These are phyloP conservation scores for Arthrinium phaeospermum DNA, from an alignment of 2,329 filamentous ascomycete species.

Conservation along the genomic window DNA sequence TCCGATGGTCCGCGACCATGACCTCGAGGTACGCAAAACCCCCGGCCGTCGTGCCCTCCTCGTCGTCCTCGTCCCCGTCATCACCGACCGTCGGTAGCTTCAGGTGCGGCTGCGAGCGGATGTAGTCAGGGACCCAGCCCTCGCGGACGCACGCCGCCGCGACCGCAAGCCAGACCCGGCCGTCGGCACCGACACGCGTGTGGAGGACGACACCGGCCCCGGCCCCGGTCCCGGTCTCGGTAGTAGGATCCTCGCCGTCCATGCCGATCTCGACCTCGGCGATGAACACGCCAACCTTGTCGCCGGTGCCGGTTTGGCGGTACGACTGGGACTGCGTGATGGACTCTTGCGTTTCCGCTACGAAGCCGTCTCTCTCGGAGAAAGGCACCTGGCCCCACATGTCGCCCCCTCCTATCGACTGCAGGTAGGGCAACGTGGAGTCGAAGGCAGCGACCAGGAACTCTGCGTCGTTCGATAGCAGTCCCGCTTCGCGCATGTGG, in stretches of 20 bases:
- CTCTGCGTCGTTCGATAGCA: constrained; percentile 32
- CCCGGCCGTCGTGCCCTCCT: constrained; percentile 2
- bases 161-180: constrained; percentile 19
- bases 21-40: constrained; percentile 28
- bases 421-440: constrained; percentile 37
- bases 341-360: constrained; percentile 29
- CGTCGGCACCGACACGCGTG: constrained; percentile 10
- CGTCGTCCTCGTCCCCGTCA: too few species aligned
- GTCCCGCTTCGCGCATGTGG: constrained; percentile 32
- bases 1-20: constrained; percentile 27
- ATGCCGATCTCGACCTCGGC: constrained; percentile 32
- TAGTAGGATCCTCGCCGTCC: not conserved
- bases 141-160: constrained; percentile 22
- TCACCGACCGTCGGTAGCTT: constrained; percentile 21
- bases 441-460: constrained; percentile 40
- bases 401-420: constrained; percentile 33
- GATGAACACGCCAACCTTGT: constrained; percentile 35
- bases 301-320: constrained; percentile 27
- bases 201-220: not conserved
- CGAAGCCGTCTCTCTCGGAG: constrained; percentile 31
- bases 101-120: constrained; percentile 21
- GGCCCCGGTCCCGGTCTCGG: not conserved
- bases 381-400: constrained; percentile 38
- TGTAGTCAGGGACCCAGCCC: constrained; percentile 25
- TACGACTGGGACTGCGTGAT: constrained; percentile 34